Conservation (phyloP, 2,329 filamentous ascomycete genomes). For the Trichoderma semiorbis region DNA sequence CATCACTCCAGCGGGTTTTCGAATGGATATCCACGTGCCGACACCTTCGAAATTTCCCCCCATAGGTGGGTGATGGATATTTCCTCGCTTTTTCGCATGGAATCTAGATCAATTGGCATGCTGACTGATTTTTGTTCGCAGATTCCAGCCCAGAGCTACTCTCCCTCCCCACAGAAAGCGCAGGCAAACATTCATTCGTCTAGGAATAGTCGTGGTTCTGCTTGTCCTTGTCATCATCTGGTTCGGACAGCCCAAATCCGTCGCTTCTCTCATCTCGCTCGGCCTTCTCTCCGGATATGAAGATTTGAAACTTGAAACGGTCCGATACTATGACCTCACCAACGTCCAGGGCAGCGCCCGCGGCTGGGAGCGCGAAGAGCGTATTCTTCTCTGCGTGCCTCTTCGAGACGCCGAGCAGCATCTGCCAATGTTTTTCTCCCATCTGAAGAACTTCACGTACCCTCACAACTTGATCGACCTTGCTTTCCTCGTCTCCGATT, state of each 20-base stretch:
- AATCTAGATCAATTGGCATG: neutral
- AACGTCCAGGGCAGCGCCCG: slow-evolving; percentile 87
- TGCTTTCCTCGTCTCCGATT: slow-evolving; percentile 95
- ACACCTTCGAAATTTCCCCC: slow-evolving; percentile 82
- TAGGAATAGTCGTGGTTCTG: slow-evolving; percentile 57
- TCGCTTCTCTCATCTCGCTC: slow-evolving; percentile 62
- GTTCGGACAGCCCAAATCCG: slow-evolving; percentile 65
- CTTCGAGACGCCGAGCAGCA: slow-evolving; percentile 89
- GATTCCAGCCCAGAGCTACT: slow-evolving; percentile 77
- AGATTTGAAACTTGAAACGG: slow-evolving; percentile 82
- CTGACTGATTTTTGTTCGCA: slow-evolving; percentile 19
- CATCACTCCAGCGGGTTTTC: slow-evolving; percentile 72
- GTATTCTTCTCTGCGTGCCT: slow-evolving; percentile 91
- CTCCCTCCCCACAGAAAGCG: slow-evolving; percentile 68
- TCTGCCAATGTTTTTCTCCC: slow-evolving; percentile 97
- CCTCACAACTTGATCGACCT: slow-evolving; percentile 95
- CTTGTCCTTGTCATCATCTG: slow-evolving; percentile 69
- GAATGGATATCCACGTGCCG: slow-evolving; percentile 76
- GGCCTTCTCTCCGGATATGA: slow-evolving; percentile 65
- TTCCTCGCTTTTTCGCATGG: neutral
- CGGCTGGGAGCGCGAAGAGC: slow-evolving; percentile 94
- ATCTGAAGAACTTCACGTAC: slow-evolving; percentile 93
- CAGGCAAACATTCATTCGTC: slow-evolving; percentile 66
- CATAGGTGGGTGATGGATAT: slow-evolving; percentile 61
- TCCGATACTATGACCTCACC: slow-evolving; percentile 93